Evolutionary conservation across 2,329 filamentous ascomycete species (phyloP).

Genomic region (Periconia digitata): DNA sequence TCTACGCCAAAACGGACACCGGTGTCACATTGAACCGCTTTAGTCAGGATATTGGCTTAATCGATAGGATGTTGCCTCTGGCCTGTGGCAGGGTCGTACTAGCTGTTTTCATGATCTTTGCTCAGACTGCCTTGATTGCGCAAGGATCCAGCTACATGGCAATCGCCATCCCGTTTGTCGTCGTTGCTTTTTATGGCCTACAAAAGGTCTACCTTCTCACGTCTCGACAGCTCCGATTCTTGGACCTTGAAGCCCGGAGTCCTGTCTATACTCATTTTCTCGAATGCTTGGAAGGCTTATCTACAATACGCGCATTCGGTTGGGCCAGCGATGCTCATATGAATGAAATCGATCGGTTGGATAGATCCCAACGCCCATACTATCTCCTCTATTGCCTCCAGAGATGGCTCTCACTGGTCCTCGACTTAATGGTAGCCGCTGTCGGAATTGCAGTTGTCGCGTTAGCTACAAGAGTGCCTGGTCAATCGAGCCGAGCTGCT

Average conservation of each 20-base stretch:
- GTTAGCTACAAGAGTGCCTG: constrained; percentile 27
- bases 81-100: background rate
- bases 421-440: constrained; percentile 35
- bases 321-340: constrained; percentile 63
- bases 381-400: constrained; percentile 40
- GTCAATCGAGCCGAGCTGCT: constrained; percentile 46
- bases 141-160: constrained; percentile 24
- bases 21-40: constrained; percentile 2
- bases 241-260: constrained; percentile 54
- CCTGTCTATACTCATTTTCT: constrained; percentile 53
- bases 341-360: constrained; percentile 17
- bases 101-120: constrained; percentile 1
- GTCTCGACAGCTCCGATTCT: constrained; percentile 48
- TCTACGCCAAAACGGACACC: constrained; percentile 2
- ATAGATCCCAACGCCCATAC: constrained; percentile 41
- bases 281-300: constrained; percentile 49
- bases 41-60: constrained; percentile 2
- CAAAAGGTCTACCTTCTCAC: constrained; percentile 49
- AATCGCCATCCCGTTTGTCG: constrained; percentile 23
- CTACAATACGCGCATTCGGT: constrained; percentile 59
- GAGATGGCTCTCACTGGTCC: constrained; percentile 40
- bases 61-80: constrained; percentile 1
- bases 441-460: constrained; percentile 32
- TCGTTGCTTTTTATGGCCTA: constrained; percentile 52
- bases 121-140: constrained; percentile 5